A percentile compares a stretch with the other conserved stretches of the same genome.
Evolutionary conservation across 2,329 filamentous ascomycete species (phyloP).

Genomic region (Alternaria burnsii): DNA sequence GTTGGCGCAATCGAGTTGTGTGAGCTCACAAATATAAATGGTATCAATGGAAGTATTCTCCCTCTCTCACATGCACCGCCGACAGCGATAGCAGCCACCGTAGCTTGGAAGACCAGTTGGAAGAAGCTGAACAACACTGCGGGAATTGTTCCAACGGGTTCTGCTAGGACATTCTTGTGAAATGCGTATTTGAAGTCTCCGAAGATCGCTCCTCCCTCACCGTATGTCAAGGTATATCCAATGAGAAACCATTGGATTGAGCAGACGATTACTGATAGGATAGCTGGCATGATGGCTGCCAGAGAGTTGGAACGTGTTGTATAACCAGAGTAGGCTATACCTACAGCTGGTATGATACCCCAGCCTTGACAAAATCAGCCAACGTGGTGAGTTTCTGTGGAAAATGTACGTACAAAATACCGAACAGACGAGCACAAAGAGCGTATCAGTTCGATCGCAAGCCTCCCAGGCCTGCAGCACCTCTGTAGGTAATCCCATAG

Average conservation of each 20-base stretch:
- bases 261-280: constrained; percentile 59
- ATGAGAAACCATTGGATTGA: constrained; percentile 62
- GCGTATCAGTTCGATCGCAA: constrained; percentile 62
- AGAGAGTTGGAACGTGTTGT: constrained; percentile 59
- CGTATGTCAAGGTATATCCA: constrained; percentile 61
- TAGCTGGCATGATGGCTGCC: constrained; percentile 58
- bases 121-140: constrained; percentile 62
- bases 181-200: constrained; percentile 58
- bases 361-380: constrained; percentile 46
- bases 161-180: constrained; percentile 56
- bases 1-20: background rate
- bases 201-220: constrained; percentile 57
- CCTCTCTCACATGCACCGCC: constrained; percentile 61
- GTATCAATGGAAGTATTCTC: constrained; percentile 56
- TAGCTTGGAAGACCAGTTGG: constrained; percentile 61
- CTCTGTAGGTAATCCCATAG: constrained; percentile 38
- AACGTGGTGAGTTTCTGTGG: background rate
- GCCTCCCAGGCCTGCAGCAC: constrained; percentile 58
- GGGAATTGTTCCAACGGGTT: constrained; percentile 61
- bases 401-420: constrained; percentile 53
- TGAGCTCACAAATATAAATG: constrained; percentile 56
- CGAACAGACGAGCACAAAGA: constrained; percentile 61
- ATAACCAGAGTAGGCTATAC: constrained; percentile 61
- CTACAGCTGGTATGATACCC: constrained; percentile 62
- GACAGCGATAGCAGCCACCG: constrained; percentile 61